Percentiles rank a stretch among this genome's conserved stretches.
These are phyloP conservation scores for Amphirosellinia nigrospora DNA, from an alignment of 495 filamentous ascomycete species.

Conservation along the genomic window DNA sequence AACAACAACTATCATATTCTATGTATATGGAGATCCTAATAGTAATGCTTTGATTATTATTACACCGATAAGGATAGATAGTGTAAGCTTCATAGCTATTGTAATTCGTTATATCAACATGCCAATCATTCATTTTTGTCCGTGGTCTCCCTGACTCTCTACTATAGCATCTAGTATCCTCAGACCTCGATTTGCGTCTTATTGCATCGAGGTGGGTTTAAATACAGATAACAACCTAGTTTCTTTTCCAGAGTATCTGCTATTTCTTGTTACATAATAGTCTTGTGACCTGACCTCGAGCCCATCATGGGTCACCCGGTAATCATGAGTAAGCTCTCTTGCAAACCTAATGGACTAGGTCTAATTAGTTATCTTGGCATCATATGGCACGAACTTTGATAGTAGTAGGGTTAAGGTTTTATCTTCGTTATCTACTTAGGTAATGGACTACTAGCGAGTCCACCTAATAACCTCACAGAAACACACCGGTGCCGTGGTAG, in stretches of 20 bases:
- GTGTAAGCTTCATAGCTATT: too few species aligned
- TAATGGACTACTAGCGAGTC: not conserved
- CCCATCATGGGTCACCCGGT: not conserved
- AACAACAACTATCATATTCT: not conserved
- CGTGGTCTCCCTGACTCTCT: too few species aligned
- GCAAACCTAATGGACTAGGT: not conserved
- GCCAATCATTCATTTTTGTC: too few species aligned
- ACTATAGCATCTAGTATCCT: too few species aligned
- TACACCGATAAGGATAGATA: too few species aligned
- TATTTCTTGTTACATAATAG: not conserved
- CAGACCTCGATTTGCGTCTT: too few species aligned
- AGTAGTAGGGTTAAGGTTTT: not conserved
- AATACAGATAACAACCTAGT: too few species aligned
- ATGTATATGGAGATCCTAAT: not conserved
- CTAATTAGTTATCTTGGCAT: not conserved
- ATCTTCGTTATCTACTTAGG: not conserved
- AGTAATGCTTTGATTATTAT: too few species aligned
- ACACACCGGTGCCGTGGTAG: not conserved
- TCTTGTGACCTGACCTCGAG: slow-evolving; percentile 1
- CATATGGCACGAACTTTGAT: not conserved
- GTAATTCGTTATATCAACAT: too few species aligned
- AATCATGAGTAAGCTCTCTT: not conserved
- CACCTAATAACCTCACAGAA: not conserved
- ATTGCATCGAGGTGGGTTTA: too few species aligned
- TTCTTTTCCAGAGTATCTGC: not conserved